Base-by-base conservation (phyloP, 2,329 filamentous ascomycete genomes). In the Fusarium anthophilum region DNA sequence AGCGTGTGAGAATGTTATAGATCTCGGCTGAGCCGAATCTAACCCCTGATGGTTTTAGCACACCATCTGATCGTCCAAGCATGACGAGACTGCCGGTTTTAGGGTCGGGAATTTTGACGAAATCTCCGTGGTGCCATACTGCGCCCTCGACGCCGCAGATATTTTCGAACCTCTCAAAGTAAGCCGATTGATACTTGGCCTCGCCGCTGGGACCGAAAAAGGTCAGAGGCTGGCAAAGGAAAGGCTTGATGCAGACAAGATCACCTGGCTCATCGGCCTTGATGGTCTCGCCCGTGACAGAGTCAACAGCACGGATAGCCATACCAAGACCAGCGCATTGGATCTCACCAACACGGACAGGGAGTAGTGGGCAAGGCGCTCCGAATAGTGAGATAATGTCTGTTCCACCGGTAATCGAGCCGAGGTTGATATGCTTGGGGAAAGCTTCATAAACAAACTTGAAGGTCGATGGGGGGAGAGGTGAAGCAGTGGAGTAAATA, bases 351-450 rank as follows among this genome's bases (percentile, higher is more conserved):
- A 86, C 86, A 72, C 90, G 86, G 26, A 96, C 93, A 3, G 93
- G 93, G 3, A 94, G 86, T 8, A 95, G 86, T 0, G 93, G 92
- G 63, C 92, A 96, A 1, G 95, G 93, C 0, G 94, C 92, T 48
- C 95, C 96, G 79, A 98, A 99, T 39, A 98, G 90, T 2, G 95
- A 98, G 74, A 98, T 94, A 77, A 98, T 98, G 81, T 99, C 96
- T 7, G 96, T 98, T 56, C 96, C 96, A 43, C 96, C 96, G 0
- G 96, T 98, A 79, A 99, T 98, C 64, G 94, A 97, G 55, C 92
- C 94, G 13, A 98, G 90, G 82, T 98, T 96, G 74, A 98, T 87
- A n/a, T 89, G 86, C 0, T 88, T 79, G 5, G 95, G 94, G 79
- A 98, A 97, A 3, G 93, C 92, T 32, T 89, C 85, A 84, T 98